Percentiles rank a stretch among this genome's conserved stretches.
phyloP scores from a whole-genome alignment of 78 protist species.

The Dictyostelium brefeldianum region DNA sequence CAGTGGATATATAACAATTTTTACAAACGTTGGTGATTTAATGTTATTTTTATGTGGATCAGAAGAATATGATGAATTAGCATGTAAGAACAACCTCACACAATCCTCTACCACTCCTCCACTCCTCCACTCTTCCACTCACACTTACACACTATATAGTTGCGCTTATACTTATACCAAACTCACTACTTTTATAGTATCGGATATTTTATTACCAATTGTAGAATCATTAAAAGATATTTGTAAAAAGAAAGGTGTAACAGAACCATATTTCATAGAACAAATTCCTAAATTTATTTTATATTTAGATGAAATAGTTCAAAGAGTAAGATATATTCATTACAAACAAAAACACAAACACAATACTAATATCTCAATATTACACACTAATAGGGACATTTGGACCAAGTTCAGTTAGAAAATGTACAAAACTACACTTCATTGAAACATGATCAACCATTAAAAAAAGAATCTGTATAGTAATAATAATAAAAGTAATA shows the following conservation, averaged over 20 bases:
- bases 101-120: no score
- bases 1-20: slow-evolving; percentile 34
- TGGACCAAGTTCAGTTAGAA: slow-evolving; percentile 71
- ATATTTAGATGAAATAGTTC: slow-evolving; percentile 71
- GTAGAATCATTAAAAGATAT: slow-evolving; percentile 58
- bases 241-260: slow-evolving; percentile 73
- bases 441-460: slow-evolving; percentile 64
- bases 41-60: slow-evolving; percentile 66
- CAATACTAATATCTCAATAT: no score
- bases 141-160: no score
- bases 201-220: slow-evolving; percentile 54
- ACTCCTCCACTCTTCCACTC: no score
- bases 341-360: background rate
- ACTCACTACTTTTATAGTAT: slow-evolving; percentile 6
- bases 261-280: slow-evolving; percentile 53
- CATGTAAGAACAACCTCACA: slow-evolving; percentile 41
- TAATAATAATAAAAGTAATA: background rate
- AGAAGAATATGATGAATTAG: slow-evolving; percentile 62
- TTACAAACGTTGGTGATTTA: slow-evolving; percentile 62
- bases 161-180: background rate
- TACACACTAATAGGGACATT: slow-evolving; percentile 20
- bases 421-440: slow-evolving; percentile 45
- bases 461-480: slow-evolving; percentile 65
- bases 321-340: slow-evolving; percentile 33
- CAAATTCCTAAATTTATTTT: slow-evolving; percentile 76